Base-by-base conservation (phyloP, 176 grass and related monocot species). In the Alopecurus myosuroides region DNA sequence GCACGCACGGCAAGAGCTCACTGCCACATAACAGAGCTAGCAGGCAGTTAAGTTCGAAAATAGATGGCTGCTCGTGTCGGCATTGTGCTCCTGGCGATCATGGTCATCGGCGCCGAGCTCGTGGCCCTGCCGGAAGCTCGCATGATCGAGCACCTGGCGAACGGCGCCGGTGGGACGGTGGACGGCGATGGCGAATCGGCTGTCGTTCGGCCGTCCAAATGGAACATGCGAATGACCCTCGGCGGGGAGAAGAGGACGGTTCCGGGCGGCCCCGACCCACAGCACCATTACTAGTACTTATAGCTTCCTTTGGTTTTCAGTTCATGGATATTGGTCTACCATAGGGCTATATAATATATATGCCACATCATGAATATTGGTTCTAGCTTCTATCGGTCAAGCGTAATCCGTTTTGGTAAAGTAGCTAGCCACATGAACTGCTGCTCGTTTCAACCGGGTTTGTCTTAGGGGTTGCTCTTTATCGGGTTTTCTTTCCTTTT, bases 211-310 rank as follows among this genome's bases (percentile, higher is more conserved):
- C 14, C 19, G 71, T 11, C 71, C 14, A 71, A 18, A 71, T 89
- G 88, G 88, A 89, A 62, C 78, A 40, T 17, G 50, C 71, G 72
- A 2, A 62, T 60, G 61, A 7, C 7, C 49, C 49, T 89, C 39
- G 37, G 7, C 20, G 88, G 40, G 9, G 70, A 52, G 3, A 85
- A 89, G 77, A 77, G 88, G 15, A 77, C 37, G 36, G 83, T 82
- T 35, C 88, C 88, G 19, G 83, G 83, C 2, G 88, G 88, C 22
- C 71, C 88, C 22, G 83, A 89, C 18, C 82, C 83, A 10, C 88
- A 85, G 31, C 83, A 89, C 29, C 88, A 89, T 37, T 51, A 77
- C 23, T 85, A 78, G 39, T 4, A n/a, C n/a, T n/a, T n/a, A n/a
- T 72, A 26, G 37, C 37, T 72, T 12, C n/a, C 22, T 26, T 71